Evolutionary conservation across 2,329 filamentous ascomycete genomes (phyloP), one percentile per base, ranked within the genome.

Genomic region (Cytospora schulzeri): DNA sequence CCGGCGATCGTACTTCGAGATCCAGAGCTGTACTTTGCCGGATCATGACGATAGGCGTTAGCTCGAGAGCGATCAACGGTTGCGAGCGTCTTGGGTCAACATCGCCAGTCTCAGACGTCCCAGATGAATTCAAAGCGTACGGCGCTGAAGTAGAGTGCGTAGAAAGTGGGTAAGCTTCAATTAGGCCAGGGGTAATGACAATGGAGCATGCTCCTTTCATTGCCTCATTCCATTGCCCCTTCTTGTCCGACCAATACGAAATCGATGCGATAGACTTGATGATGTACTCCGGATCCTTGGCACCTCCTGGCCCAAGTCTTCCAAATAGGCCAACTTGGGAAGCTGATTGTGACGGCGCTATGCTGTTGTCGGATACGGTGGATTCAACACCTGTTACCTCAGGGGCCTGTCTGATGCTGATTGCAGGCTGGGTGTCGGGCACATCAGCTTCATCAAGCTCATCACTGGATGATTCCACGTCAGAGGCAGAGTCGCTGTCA

Each of bases 11-110:
- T 68, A 99, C 92, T 69, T 96, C 95, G 61, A 99, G 91, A 74
- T 99, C 95, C 35, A 99, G 86, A 4, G 91, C 91, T 26, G 93
- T 99, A 71, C 93, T 95, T 72, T 94, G 90, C 68, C 94, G 88
- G 67, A 98, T 88, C 69, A 93, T 90, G 9, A 98, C 94, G 45
- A 97, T 81, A 0, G 95, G 95, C 0, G 94, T 98, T 51, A 99
- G 86, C 72, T 97, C 92, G 38, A 97, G 85, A 7, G 90, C 91
- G 52, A 89, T 79, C 24, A 88, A 75, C 4, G 85, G 85, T 41
- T 79, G 77, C 17, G 72, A 67, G 15, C 73, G 66, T 14, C 75
- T 72, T 31, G 69, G 64, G 50, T 71, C 68, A 22, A 50, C 45
- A 52, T 70, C 57, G 66, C 74, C 67, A 71, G 75, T 77, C 19